Base-by-base conservation (phyloP, 2,329 filamentous ascomycete species). In the Fusarium sp. region DNA sequence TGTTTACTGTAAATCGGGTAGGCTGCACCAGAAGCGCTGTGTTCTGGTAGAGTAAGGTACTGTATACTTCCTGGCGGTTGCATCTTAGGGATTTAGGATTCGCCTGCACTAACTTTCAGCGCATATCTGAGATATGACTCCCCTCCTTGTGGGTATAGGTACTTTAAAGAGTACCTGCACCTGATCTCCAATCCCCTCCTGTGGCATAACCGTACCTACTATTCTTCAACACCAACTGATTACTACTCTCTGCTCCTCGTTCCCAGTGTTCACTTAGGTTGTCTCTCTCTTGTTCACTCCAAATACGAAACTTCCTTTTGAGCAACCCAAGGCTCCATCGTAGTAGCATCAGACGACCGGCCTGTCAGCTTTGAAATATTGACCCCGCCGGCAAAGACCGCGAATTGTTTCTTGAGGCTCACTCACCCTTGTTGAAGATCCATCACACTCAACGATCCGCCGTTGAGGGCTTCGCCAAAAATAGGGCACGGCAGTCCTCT, bases 311-410 rank as follows among this genome's bases (percentile, higher is more conserved):
- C 18, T 33, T 51, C 25, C 12, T 37, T 31, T 19, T 46, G 35
- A 38, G 44, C 19, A 44, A 49, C 18, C 33, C 25, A 33, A 39
- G 14, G 29, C n/a, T 45, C 27, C 31, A 59, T 44, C 44, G 38
- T 60, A 60, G 29, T 60, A 48, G 54, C 56, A 29, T 46, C 55
- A 44, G 66, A 46, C 68, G 58, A 39, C 49, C 23, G 48, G 46
- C 25, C 29, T 51, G 46, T 66, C 44, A 37, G 23, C 31, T 48
- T 49, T 61, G 51, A 58, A 51, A 38, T 21, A 39, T 38, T 52
- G 21, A 60, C 71, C 68, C 72, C 64, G 64, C 71, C 63, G 60
- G 57, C 49, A 69, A 60, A 49, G 51, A 60, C 64, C 60, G 64
- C 42, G 41, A 23, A 33, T 38, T 57, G 52, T 54, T 46, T 55